Conservation (phyloP, 2,329 filamentous ascomycete genomes). For the Epichloe coenophiala region DNA sequence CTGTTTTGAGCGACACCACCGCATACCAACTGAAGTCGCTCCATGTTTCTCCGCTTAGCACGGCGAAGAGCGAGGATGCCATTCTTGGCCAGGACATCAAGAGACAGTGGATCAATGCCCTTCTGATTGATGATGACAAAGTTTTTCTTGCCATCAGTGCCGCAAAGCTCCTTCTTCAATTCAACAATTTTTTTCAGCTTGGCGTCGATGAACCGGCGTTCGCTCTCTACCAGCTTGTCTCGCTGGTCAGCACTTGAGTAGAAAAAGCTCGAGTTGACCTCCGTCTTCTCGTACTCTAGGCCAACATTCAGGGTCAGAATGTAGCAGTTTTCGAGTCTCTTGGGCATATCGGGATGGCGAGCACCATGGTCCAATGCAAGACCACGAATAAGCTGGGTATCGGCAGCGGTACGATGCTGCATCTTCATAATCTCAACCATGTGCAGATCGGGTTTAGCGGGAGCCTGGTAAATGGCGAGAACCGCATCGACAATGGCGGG, state of each 20-base stretch:
- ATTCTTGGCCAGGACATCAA: constrained; percentile 96
- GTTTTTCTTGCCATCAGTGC: constrained; percentile 80
- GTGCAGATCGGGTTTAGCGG: constrained; percentile 88
- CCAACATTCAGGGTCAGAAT: constrained; percentile 94
- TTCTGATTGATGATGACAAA: constrained; percentile 99
- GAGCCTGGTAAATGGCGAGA: constrained; percentile 79
- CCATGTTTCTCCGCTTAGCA: constrained; percentile 98
- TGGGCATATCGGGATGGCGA: constrained; percentile 96
- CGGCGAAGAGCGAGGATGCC: constrained; percentile 87
- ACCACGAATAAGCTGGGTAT: constrained; percentile 90
- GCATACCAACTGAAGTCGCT: constrained; percentile 87
- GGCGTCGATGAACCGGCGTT: constrained; percentile 87
- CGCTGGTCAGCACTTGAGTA: constrained; percentile 94
- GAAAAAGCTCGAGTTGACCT: constrained; percentile 98
- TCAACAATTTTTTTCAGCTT: constrained; percentile 94
- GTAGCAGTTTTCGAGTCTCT: constrained; percentile 85
- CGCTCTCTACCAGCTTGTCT: constrained; percentile 95
- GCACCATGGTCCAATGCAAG: constrained; percentile 91
- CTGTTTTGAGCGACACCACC: constrained; percentile 90
- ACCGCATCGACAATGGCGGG: constrained; percentile 95
- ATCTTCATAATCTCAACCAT: constrained; percentile 99
- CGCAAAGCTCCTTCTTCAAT: constrained; percentile 94
- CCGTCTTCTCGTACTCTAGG: constrained; percentile 96
- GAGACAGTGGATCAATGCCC: constrained; percentile 89
- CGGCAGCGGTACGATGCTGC: constrained; percentile 92